These are phyloP conservation scores for Calonectria pseudoreteaudii DNA, from an alignment of 2,329 filamentous ascomycete species.

Conservation along the genomic window DNA sequence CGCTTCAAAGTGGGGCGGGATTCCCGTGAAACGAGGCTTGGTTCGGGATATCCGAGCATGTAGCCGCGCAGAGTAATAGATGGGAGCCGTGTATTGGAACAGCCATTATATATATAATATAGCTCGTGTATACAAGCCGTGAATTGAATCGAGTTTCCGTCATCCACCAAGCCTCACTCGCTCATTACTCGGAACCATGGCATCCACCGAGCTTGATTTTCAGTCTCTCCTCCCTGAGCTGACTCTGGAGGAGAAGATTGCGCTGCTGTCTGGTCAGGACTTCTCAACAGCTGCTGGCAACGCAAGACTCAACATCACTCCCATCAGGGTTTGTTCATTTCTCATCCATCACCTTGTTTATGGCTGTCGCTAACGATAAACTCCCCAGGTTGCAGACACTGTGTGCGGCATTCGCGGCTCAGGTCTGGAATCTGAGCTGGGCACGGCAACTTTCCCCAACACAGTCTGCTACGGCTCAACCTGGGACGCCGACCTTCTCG, in stretches of 20 bases:
- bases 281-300: not conserved
- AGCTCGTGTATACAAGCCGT: not conserved
- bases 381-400: not conserved
- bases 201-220: not conserved
- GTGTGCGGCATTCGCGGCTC: not conserved
- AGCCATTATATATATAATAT: not conserved
- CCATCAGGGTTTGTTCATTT: not conserved
- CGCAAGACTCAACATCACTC: not conserved
- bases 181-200: not conserved
- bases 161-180: not conserved
- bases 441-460: not conserved
- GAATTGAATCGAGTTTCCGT: not conserved
- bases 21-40: not conserved
- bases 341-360: not conserved
- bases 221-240: not conserved
- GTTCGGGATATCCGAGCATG: not conserved
- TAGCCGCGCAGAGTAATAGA: not conserved
- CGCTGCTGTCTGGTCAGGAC: not conserved
- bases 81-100: too few species aligned
- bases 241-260: conserved; percentile 3
- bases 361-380: not conserved
- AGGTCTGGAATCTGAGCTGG: not conserved
- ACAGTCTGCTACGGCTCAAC: conserved; percentile 1
- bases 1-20: not conserved
- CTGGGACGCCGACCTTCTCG: conserved; percentile 25